Conservation (phyloP, 768 basidiomycete genomes). For the Mycena belliarum region DNA sequence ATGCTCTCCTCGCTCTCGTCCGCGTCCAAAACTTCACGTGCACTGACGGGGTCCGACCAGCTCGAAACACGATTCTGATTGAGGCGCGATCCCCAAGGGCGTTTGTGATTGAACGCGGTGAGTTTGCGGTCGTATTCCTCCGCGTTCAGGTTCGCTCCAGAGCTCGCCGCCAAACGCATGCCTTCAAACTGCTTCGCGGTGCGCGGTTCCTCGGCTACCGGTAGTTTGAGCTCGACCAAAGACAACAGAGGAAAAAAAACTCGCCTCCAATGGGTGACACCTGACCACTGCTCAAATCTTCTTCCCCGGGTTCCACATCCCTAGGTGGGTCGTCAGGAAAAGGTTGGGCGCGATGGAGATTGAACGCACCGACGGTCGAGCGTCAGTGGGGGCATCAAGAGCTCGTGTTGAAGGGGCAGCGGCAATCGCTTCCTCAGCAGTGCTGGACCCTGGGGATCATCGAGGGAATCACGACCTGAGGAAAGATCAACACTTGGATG, state of each 20-base stretch:
- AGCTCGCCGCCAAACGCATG: constrained; percentile 28
- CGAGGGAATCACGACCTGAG: constrained; percentile 17
- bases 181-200: constrained; percentile 16
- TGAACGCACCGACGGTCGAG: constrained; percentile 8
- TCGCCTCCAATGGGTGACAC: constrained; percentile 64
- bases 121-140: constrained; percentile 39
- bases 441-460: not conserved
- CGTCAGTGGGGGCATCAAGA: constrained; percentile 1
- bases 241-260: not conserved
- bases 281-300: constrained; percentile 79
- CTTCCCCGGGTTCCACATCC: constrained; percentile 47
- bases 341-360: not conserved
- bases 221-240: not conserved
- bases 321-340: constrained; percentile 1
- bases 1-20: constrained; percentile 29
- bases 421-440: constrained; percentile 10
- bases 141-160: constrained; percentile 27
- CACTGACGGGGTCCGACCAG: constrained; percentile 56
- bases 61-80: constrained; percentile 47
- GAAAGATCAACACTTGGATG: constrained; percentile 13
- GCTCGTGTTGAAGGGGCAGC: constrained; percentile 11
- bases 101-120: constrained; percentile 41
- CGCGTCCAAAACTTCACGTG: constrained; percentile 35
- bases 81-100: constrained; percentile 37
- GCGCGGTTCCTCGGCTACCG: constrained; percentile 19